A percentile compares a stretch with the other conserved stretches of the same genome.
Evolutionary conservation across 1,284 basidiomycete species (phyloP).

Genomic region (Chalciporus piperatoides): DNA sequence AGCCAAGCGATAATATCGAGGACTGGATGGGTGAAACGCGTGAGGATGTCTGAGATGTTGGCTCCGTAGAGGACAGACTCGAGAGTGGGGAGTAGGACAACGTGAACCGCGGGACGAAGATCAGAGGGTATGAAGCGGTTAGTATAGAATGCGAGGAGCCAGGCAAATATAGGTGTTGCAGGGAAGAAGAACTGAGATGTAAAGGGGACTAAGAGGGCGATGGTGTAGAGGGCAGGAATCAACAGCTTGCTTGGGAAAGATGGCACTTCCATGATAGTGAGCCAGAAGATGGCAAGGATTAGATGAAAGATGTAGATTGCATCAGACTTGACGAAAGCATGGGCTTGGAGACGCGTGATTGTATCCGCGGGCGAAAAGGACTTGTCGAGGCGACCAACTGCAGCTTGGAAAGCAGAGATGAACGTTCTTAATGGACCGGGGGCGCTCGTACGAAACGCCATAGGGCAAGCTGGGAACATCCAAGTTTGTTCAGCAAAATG

Average conservation of each 20-base stretch:
- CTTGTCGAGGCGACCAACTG: slow-evolving; percentile 69
- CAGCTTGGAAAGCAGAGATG: slow-evolving; percentile 49
- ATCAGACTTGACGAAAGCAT: slow-evolving; percentile 61
- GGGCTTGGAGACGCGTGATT: slow-evolving; percentile 55
- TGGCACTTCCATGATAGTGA: slow-evolving; percentile 74
- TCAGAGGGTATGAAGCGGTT: slow-evolving; percentile 79
- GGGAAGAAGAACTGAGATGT: slow-evolving; percentile 93
- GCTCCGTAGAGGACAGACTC: slow-evolving; percentile 95
- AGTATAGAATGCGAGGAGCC: slow-evolving; percentile 83
- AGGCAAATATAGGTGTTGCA: slow-evolving; percentile 83
- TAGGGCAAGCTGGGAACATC: not conserved
- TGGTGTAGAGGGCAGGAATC: slow-evolving; percentile 72
- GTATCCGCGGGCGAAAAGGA: slow-evolving; percentile 70
- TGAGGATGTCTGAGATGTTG: slow-evolving; percentile 95
- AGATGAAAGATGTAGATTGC: slow-evolving; percentile 64
- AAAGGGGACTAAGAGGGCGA: slow-evolving; percentile 77
- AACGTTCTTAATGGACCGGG: slow-evolving; percentile 11
- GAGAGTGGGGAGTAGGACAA: slow-evolving; percentile 89
- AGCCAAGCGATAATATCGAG: slow-evolving; percentile 95
- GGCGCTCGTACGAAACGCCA: slow-evolving; percentile 5
- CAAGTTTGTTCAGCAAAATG: too few relatives aligned
- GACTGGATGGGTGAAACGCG: slow-evolving; percentile 86
- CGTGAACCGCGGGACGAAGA: slow-evolving; percentile 82
- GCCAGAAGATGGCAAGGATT: slow-evolving; percentile 66
- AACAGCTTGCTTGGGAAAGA: slow-evolving; percentile 73